Evolutionary conservation across 2,329 filamentous ascomycete genomes (phyloP).

Genomic region (Talaromyces sp.): DNA sequence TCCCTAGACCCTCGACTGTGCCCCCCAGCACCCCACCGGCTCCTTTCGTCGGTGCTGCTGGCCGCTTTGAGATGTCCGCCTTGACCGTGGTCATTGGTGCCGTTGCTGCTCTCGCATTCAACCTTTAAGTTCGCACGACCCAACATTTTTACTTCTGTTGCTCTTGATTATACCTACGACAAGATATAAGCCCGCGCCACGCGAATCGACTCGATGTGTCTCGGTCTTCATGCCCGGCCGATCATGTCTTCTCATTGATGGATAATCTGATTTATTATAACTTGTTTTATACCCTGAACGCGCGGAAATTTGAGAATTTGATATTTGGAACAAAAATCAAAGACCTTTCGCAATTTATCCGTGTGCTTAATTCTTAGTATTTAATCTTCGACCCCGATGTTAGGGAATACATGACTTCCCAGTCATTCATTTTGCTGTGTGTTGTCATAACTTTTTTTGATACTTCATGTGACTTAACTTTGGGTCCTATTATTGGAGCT

Average conservation of each 20-base stretch:
- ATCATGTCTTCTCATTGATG: background rate
- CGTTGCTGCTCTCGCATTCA: constrained; percentile 18
- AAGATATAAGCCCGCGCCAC: background rate
- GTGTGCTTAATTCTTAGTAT: background rate
- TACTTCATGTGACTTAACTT: background rate
- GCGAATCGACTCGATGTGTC: background rate
- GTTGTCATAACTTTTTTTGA: background rate
- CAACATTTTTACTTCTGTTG: background rate
- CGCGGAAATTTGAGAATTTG: background rate
- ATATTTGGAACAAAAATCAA: background rate
- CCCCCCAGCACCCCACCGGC: constrained; percentile 1
- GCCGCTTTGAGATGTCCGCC: constrained; percentile 19
- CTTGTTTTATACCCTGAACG: background rate
- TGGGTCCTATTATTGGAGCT: background rate
- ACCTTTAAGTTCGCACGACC: constrained; percentile 16
- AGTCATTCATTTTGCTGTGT: background rate
- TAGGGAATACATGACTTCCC: background rate
- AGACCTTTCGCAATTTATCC: background rate
- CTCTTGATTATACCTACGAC: background rate
- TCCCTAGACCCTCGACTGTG: constrained; percentile 8
- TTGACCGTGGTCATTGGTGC: constrained; percentile 20
- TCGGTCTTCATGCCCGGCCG: background rate
- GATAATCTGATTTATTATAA: background rate
- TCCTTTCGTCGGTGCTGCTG: constrained; percentile 22
- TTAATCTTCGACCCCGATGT: background rate